Conservation (phyloP, 2,329 filamentous ascomycete species). For the Aplosporella prunicola region DNA sequence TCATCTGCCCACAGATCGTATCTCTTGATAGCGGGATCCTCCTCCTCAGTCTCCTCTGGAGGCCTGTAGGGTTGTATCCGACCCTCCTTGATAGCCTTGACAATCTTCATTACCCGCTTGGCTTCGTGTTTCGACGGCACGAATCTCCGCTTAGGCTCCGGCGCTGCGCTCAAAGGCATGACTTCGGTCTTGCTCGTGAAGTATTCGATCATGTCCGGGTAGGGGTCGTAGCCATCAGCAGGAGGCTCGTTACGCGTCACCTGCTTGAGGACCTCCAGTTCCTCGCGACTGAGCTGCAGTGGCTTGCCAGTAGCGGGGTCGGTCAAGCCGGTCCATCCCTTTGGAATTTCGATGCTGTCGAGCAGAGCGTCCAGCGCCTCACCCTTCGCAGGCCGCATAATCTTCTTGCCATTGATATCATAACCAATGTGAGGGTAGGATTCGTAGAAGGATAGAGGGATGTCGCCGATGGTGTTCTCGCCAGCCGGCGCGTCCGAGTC, state of each 20-base stretch:
- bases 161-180: conserved; percentile 90
- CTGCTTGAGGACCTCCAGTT: conserved; percentile 78
- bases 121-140: conserved; percentile 94
- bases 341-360: conserved; percentile 92
- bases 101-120: conserved; percentile 93
- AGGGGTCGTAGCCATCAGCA: conserved; percentile 83
- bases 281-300: conserved; percentile 74
- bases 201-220: conserved; percentile 87
- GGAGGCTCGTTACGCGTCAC: conserved; percentile 84
- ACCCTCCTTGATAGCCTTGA: conserved; percentile 89
- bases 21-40: conserved; percentile 59
- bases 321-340: conserved; percentile 93
- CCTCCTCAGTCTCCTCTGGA: conserved; percentile 61
- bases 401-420: conserved; percentile 97
- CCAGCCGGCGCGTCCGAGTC: conserved; percentile 69
- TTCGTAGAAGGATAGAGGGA: conserved; percentile 91
- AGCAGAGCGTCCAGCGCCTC: conserved; percentile 87
- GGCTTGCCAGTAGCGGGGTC: conserved; percentile 92
- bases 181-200: conserved; percentile 84
- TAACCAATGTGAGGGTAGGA: conserved; percentile 97
- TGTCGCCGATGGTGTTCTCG: conserved; percentile 90
- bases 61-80: conserved; percentile 85
- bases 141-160: conserved; percentile 92
- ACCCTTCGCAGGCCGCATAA: conserved; percentile 89
- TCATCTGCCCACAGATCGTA: conserved; percentile 97